Evolutionary conservation across 192 early-diverging fungal species (phyloP).

Genomic region (Diversispora eburnea): DNA sequence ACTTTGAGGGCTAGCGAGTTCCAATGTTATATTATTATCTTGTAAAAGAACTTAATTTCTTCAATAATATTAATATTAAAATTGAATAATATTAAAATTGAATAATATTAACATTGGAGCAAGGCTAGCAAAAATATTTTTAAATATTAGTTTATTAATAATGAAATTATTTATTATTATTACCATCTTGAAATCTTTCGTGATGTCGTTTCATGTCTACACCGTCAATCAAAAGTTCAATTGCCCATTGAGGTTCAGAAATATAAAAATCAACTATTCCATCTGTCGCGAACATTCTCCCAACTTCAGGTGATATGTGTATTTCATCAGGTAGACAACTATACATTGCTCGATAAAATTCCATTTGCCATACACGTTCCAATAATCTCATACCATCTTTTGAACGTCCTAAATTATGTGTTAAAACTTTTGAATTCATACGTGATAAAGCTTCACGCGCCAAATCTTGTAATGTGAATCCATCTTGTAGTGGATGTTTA

Average conservation of each 20-base stretch:
- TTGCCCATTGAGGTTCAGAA: constrained; percentile 25
- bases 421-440: constrained; percentile 19
- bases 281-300: constrained; percentile 21
- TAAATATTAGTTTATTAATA: not conserved
- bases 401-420: constrained; percentile 21
- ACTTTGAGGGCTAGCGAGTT: no score
- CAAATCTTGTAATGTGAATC: constrained; percentile 19
- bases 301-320: constrained; percentile 30
- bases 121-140: not conserved
- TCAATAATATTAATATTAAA: no score
- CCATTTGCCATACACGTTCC: constrained; percentile 30
- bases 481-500: constrained; percentile 18
- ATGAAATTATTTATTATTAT: not conserved
- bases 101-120: no score
- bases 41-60: no score
- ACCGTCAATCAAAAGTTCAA: constrained; percentile 28
- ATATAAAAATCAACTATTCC: constrained; percentile 27
- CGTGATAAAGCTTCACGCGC: constrained; percentile 19
- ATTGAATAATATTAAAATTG: no score
- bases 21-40: no score
- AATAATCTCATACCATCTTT: constrained; percentile 24
- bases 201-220: constrained; percentile 27
- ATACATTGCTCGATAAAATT: constrained; percentile 25
- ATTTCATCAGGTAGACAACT: constrained; percentile 24
- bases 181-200: constrained; percentile 26